Percentiles rank a stretch among this genome's conserved stretches.
Conservation (phyloP, 2,329 filamentous ascomycete species). For the Cercospora sp. region DNA sequence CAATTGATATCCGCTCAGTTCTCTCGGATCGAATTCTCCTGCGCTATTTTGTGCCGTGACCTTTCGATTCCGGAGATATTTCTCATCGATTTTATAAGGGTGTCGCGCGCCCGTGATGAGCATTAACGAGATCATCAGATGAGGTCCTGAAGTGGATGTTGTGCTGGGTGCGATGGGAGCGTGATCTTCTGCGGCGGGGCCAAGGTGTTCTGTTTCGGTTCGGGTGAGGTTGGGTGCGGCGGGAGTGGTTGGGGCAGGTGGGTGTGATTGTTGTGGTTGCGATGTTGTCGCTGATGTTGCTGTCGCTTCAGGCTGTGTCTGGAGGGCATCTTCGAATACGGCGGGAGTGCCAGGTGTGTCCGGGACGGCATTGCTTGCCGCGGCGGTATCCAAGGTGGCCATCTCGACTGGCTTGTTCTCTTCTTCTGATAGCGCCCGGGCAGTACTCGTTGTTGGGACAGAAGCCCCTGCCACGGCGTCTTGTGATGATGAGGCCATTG, state of each 20-base stretch:
- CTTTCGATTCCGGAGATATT: conserved; percentile 77
- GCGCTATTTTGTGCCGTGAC: conserved; percentile 71
- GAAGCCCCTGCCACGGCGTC: conserved; percentile 27
- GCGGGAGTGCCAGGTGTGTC: conserved; percentile 12
- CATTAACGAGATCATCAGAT: conserved; percentile 76
- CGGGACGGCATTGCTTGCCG: neutral
- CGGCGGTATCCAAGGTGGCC: conserved; percentile 1
- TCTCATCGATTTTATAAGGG: conserved; percentile 86
- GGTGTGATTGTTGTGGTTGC: conserved; percentile 7
- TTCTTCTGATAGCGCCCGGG: conserved; percentile 11
- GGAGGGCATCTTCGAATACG: conserved; percentile 17
- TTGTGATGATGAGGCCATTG: conserved; percentile 18
- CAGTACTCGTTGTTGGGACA: conserved; percentile 10
- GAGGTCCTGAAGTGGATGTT: conserved; percentile 40
- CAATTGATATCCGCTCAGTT: conserved; percentile 88
- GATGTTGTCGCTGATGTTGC: neutral
- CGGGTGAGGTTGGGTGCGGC: conserved; percentile 27
- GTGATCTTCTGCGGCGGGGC: conserved; percentile 46
- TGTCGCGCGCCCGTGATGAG: conserved; percentile 75
- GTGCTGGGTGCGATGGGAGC: conserved; percentile 40
- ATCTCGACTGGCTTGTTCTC: conserved; percentile 19
- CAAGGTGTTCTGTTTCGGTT: conserved; percentile 49
- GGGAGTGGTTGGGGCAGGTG: conserved; percentile 5
- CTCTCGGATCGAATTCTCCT: conserved; percentile 71
- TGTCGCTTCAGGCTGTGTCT: conserved; percentile 9